Conservation (phyloP, 2,329 filamentous ascomycete species). For the Aspergillus sp. region DNA sequence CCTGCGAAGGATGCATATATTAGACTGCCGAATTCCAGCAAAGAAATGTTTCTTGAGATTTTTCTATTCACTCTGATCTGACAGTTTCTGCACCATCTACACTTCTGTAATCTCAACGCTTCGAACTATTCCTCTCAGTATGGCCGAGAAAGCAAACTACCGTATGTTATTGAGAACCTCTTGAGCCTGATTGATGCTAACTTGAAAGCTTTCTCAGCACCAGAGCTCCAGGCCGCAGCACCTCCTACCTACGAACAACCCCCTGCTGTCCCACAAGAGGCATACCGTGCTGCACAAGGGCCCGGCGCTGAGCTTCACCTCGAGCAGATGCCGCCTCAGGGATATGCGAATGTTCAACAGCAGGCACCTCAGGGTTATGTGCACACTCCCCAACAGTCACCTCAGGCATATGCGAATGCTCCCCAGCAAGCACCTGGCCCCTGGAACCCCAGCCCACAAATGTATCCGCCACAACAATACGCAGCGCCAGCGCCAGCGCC, state of each 20-base stretch:
- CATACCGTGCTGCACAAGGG: background rate
- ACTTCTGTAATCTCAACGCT: background rate
- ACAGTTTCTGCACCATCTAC: background rate
- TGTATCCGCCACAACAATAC: slow-evolving; percentile 5
- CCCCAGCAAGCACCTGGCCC: background rate
- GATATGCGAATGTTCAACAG: background rate
- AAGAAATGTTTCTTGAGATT: background rate
- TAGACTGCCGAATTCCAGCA: background rate
- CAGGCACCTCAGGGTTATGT: no score
- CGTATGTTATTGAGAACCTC: background rate
- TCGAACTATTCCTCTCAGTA: background rate
- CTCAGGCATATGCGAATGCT: background rate
- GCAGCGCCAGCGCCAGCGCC: background rate
- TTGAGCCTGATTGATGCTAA: background rate
- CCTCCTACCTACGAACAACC: background rate
- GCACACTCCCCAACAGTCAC: background rate
- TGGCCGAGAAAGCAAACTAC: slow-evolving; percentile 4
- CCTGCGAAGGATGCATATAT: background rate
- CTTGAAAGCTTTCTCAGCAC: background rate
- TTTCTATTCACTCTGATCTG: background rate
- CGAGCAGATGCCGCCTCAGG: background rate
- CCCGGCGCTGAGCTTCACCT: background rate
- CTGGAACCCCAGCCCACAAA: background rate
- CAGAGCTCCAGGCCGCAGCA: background rate
- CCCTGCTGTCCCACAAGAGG: background rate